phyloP scores from a whole-genome alignment of 2,329 filamentous ascomycete genomes.

The Beauveria brongniartii region DNA sequence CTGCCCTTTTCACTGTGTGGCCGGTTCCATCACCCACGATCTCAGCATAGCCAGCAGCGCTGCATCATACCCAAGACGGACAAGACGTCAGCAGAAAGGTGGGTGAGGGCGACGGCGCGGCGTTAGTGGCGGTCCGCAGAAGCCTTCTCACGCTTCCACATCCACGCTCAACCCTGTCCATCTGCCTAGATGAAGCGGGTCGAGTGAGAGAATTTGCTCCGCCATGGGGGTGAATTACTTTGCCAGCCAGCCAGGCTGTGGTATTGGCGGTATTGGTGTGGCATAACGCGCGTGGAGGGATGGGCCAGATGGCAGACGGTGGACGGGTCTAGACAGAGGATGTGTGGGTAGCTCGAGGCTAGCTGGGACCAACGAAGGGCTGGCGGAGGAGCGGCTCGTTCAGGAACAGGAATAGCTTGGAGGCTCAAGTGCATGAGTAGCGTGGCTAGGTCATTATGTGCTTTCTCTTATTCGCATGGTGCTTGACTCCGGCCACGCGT shows the following conservation, averaged over 20 bases:
- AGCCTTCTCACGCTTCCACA: neutral
- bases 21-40: neutral
- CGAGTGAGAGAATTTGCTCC: neutral
- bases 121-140: neutral
- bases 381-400: neutral
- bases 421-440: conserved; percentile 4
- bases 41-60: neutral
- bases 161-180: neutral
- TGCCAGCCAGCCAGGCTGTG: neutral
- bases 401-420: conserved; percentile 11
- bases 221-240: neutral
- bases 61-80: neutral
- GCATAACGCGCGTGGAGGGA: neutral
- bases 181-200: conserved; percentile 5
- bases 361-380: neutral
- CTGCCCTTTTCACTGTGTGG: conserved; percentile 1
- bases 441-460: neutral
- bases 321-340: conserved; percentile 4
- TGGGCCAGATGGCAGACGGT: neutral
- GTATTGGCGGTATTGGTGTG: neutral
- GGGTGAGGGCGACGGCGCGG: neutral
- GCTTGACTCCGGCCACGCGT: neutral
- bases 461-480: neutral
- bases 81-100: conserved; percentile 5
- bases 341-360: conserved; percentile 2